These are phyloP conservation scores for Microsporum audouinii DNA, from an alignment of 2,329 filamentous ascomycete species.

Conservation along the genomic window DNA sequence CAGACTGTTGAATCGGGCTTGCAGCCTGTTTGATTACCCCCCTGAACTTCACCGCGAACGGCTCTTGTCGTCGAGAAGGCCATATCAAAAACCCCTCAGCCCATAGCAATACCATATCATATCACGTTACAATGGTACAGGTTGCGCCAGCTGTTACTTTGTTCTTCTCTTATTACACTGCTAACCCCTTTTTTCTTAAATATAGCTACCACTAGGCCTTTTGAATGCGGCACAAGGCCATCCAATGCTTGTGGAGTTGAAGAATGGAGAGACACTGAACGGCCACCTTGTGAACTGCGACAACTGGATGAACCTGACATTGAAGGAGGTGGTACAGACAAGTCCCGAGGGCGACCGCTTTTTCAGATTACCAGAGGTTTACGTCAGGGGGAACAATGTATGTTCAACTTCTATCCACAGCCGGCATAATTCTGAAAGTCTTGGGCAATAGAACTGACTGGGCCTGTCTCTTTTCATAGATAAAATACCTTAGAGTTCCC, in stretches of 20 bases:
- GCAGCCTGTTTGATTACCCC: not conserved
- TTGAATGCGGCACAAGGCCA: constrained; percentile 94
- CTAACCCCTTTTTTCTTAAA: not conserved
- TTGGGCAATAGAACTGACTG: not conserved
- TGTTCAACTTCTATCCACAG: constrained; percentile 24
- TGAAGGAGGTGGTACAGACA: constrained; percentile 95
- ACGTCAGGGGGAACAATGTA: constrained; percentile 96
- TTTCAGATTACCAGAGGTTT: constrained; percentile 80
- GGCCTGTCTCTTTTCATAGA: constrained; percentile 43
- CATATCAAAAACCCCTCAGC: not conserved
- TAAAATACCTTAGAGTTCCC: constrained; percentile 93
- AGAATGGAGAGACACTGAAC: constrained; percentile 95
- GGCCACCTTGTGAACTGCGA: constrained; percentile 94
- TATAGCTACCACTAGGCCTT: constrained; percentile 58
- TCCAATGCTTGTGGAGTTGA: constrained; percentile 94
- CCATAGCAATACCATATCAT: not conserved
- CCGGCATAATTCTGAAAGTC: not conserved
- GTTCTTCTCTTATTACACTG: not conserved
- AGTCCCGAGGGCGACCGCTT: constrained; percentile 93
- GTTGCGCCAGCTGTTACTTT: not conserved
- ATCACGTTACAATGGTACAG: not conserved
- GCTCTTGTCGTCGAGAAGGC: not conserved
- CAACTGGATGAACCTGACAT: constrained; percentile 98
- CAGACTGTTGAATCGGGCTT: not conserved
- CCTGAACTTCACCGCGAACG: not conserved